Percentiles rank a stretch among this genome's conserved stretches.
Conservation (phyloP, 345 rosid genomes). For the Populus tremula region DNA sequence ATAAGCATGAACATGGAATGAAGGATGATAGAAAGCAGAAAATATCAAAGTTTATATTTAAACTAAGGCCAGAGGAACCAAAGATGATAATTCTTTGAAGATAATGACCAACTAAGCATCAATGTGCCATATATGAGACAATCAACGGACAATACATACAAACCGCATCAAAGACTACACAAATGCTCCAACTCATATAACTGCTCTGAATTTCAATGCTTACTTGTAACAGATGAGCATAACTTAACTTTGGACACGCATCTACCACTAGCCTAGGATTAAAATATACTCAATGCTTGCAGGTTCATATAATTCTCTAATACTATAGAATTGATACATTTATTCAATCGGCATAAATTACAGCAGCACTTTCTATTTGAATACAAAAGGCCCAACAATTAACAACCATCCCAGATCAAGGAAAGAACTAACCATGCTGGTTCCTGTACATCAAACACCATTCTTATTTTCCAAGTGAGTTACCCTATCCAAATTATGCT, state of each 20-base stretch:
- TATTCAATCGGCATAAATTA: background rate
- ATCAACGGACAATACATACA: background rate
- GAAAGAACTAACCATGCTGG: background rate
- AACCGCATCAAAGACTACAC: background rate
- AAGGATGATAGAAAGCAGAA: background rate
- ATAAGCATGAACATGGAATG: background rate
- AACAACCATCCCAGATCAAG: background rate
- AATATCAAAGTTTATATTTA: background rate
- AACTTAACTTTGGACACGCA: background rate
- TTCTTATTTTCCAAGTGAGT: background rate
- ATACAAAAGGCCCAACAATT: background rate
- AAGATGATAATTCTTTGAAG: background rate
- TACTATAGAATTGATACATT: background rate
- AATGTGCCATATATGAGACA: background rate
- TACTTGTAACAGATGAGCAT: background rate
- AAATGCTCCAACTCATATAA: background rate
- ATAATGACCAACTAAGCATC: background rate
- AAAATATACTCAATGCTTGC: background rate
- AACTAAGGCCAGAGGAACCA: background rate
- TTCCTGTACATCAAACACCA: background rate
- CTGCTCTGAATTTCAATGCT: background rate
- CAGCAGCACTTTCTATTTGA: background rate
- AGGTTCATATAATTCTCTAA: background rate
- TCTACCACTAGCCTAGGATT: background rate
- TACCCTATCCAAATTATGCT: background rate